Conservation (phyloP, 169 alveolate species). For the Plasmodium ovale region DNA sequence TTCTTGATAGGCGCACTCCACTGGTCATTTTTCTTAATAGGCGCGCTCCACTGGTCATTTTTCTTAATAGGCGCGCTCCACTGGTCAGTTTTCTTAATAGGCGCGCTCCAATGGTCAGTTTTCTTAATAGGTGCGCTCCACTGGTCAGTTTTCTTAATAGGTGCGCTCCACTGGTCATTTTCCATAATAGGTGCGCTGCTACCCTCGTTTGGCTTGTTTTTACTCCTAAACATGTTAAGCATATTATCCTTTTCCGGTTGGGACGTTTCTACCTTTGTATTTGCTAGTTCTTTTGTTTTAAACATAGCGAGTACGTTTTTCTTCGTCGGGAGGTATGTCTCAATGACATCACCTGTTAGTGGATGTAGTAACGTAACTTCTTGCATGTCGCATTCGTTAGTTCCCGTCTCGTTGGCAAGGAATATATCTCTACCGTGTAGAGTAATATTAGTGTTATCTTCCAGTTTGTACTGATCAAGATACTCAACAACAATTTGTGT, state of each 20-base stretch:
- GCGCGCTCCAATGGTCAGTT: background rate
- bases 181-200: background rate
- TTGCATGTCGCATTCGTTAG: conserved; percentile 33
- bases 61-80: background rate
- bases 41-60: too few relatives aligned
- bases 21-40: too few relatives aligned
- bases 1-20: too few relatives aligned
- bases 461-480: conserved; percentile 70
- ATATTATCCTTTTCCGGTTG: background rate
- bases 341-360: conserved; percentile 21
- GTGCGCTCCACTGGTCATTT: background rate
- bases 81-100: background rate
- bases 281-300: conserved; percentile 3
- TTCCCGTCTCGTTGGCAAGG: background rate
- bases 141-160: background rate
- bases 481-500: conserved; percentile 63
- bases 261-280: background rate
- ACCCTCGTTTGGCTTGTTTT: background rate
- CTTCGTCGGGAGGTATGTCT: background rate
- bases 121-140: background rate
- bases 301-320: background rate
- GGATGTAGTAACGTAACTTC: conserved; percentile 38
- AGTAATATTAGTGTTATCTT: conserved; percentile 34
- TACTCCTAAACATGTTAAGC: background rate
- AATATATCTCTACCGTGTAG: too few relatives aligned